Base-by-base conservation (phyloP, 192 early-diverging fungal genomes). In the Chytriomyces confervae region DNA sequence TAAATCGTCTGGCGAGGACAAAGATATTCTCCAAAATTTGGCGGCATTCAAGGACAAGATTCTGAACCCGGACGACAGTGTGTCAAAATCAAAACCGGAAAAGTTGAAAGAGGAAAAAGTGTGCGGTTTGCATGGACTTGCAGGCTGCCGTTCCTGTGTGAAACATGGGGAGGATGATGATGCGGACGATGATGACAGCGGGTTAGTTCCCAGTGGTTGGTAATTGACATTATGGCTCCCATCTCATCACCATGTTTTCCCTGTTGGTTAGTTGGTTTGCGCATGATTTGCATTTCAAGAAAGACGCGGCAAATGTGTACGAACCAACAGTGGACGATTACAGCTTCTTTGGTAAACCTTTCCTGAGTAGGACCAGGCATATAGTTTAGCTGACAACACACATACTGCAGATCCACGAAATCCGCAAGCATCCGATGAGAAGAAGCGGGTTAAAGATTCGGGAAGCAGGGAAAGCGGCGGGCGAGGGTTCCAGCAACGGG, bases 201-300 rank as follows among this genome's bases (percentile, higher is more conserved):
- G 87, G 43, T 77, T 29, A 62, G 57, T 72, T 16, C 4, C 1
- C 18, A 0, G 7, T 72, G 1, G 20, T 23, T 16, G 47, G 46
- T 46, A 8, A n/a, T 11, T 36, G 36, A 36, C 24, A 27, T 27
- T 27, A 27, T 36, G 36, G 2, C 36, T 36, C 4, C 4, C 36
- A 36, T 36, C 36, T 36, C 36, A 36, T 4, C 36, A 36, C 36
- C 0, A 2, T 36, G 3, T 36, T 36, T 36, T 2, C 36, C 4
- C 4, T 36, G 5, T 67, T 50, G 10, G 49, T 27, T 44, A 77
- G 76, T 7, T 98, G 96, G 96, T 88, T 96, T 78, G 80, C 85
- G 10, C 93, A 95, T 69, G 88, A 87, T 16, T 85, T 97, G 6
- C 84, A 90, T 5, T 96, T 95, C 82, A 85, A 84, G 77, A 94